Conservation (phyloP, 768 basidiomycete species). For the Lentinula sp. region DNA sequence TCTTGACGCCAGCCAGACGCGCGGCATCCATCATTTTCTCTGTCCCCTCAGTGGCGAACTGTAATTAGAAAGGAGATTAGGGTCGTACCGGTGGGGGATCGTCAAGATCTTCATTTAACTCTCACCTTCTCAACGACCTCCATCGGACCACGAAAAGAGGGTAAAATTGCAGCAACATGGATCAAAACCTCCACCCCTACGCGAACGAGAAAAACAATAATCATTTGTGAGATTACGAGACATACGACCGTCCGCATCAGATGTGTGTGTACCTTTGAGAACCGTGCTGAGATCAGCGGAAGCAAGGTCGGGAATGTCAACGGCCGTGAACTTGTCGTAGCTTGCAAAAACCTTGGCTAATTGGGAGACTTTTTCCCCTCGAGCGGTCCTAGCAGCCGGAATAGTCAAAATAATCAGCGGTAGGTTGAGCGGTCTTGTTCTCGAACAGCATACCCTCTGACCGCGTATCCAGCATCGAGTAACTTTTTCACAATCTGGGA, state of each 20-base stretch:
- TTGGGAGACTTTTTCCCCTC: slow-evolving; percentile 5
- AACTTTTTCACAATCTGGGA: neutral
- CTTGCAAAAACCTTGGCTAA: slow-evolving; percentile 2
- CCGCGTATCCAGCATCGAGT: slow-evolving; percentile 3
- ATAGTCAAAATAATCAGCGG: neutral
- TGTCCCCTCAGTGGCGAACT: slow-evolving; percentile 2
- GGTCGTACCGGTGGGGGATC: neutral
- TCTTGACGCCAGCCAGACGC: slow-evolving; percentile 2
- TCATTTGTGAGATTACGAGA: neutral
- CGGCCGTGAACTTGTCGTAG: slow-evolving; percentile 6
- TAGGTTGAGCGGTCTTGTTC: neutral
- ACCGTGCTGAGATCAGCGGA: neutral
- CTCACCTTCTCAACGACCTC: neutral
- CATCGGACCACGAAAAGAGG: slow-evolving; percentile 3
- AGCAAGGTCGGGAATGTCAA: slow-evolving; percentile 5
- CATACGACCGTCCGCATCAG: neutral
- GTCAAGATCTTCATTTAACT: neutral
- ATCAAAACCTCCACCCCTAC: slow-evolving; percentile 33
- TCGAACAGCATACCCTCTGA: neutral
- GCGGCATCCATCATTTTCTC: slow-evolving; percentile 1
- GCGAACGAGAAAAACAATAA: neutral
- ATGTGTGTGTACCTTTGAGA: neutral
- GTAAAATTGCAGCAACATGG: slow-evolving; percentile 22
- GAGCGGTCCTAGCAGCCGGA: neutral
- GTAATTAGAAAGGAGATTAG: neutral